Percentiles rank a stretch among this genome's conserved stretches.
Conservation (phyloP, 2,329 filamentous ascomycete species). For the Fusarium xylarioides region DNA sequence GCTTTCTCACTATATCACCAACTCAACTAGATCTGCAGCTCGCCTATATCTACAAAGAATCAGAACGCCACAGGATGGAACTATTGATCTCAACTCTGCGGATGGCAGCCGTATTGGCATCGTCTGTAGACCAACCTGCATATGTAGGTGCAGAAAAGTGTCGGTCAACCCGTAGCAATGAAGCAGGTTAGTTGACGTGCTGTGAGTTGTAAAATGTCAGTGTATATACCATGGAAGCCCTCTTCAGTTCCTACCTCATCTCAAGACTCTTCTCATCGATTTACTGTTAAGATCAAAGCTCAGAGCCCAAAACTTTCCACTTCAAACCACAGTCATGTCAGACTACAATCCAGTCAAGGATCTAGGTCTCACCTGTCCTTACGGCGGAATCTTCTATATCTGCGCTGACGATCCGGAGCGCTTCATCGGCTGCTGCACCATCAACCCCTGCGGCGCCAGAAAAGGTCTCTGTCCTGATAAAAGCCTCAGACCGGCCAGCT, state of each 20-base stretch:
- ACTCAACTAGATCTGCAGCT: background rate
- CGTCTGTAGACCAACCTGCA: background rate
- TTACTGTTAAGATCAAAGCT: background rate
- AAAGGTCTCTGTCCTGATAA: slow-evolving; percentile 32
- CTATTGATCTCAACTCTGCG: background rate
- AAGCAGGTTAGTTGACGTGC: rapidly evolving
- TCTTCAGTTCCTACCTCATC: background rate
- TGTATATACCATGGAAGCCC: background rate
- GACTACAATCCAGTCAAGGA: slow-evolving; percentile 4
- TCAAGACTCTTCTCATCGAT: too few species aligned
- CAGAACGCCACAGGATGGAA: background rate
- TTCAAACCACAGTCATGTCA: slow-evolving; percentile 9
- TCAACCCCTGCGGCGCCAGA: slow-evolving; percentile 44
- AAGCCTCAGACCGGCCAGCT: slow-evolving; percentile 42
- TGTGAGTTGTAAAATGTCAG: background rate
- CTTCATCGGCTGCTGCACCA: slow-evolving; percentile 54
- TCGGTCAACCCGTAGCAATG: background rate
- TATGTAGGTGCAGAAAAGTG: background rate
- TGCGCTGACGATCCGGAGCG: slow-evolving; percentile 44
- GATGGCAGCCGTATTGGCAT: background rate
- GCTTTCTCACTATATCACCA: rapidly evolving
- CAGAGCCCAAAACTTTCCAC: background rate
- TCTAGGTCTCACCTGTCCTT: slow-evolving; percentile 46
- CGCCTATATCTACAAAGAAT: background rate
- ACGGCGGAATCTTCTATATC: slow-evolving; percentile 49